Conservation (phyloP, 2,329 filamentous ascomycete species). For the Pseudopyrenochaeta lycopersici region DNA sequence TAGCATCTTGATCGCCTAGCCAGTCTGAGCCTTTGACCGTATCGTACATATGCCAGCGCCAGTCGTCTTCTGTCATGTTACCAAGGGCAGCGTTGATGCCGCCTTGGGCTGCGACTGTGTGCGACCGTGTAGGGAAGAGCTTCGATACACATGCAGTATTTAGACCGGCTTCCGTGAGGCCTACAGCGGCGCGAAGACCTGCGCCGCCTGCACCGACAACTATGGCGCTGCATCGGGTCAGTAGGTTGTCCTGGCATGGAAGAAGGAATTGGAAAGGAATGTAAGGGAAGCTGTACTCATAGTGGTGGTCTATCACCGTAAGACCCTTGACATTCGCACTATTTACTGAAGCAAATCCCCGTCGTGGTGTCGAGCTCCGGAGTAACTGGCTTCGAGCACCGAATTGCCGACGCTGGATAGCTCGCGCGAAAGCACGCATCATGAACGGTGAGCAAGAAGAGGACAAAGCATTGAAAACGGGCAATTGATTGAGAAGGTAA, state of each 20-base stretch:
- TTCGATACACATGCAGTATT: slow-evolving; percentile 73
- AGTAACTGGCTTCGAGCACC: slow-evolving; percentile 12
- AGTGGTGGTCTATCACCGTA: slow-evolving; percentile 46
- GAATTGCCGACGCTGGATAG: slow-evolving; percentile 26
- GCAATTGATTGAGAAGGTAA: neutral
- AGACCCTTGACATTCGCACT: slow-evolving; percentile 25
- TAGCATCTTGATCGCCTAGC: slow-evolving; percentile 68
- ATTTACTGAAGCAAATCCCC: slow-evolving; percentile 28
- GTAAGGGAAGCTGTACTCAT: slow-evolving; percentile 32
- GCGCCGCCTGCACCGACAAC: slow-evolving; percentile 66
- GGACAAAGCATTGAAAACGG: neutral
- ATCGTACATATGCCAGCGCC: slow-evolving; percentile 69
- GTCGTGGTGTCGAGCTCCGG: slow-evolving; percentile 7
- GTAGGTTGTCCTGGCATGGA: neutral
- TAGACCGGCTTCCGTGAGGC: slow-evolving; percentile 70
- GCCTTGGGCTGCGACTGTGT: slow-evolving; percentile 73
- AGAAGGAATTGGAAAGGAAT: neutral
- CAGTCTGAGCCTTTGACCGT: slow-evolving; percentile 68
- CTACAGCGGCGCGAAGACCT: slow-evolving; percentile 70
- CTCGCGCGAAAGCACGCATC: slow-evolving; percentile 38
- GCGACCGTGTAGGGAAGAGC: slow-evolving; percentile 70
- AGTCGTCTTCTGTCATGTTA: slow-evolving; percentile 66
- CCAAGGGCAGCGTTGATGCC: slow-evolving; percentile 69
- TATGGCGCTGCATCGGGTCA: slow-evolving; percentile 45
- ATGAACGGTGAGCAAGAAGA: neutral